A percentile compares a stretch with the other conserved stretches of the same genome.
phyloP scores from a whole-genome alignment of 345 rosid species.

The Moringa oleifera region DNA sequence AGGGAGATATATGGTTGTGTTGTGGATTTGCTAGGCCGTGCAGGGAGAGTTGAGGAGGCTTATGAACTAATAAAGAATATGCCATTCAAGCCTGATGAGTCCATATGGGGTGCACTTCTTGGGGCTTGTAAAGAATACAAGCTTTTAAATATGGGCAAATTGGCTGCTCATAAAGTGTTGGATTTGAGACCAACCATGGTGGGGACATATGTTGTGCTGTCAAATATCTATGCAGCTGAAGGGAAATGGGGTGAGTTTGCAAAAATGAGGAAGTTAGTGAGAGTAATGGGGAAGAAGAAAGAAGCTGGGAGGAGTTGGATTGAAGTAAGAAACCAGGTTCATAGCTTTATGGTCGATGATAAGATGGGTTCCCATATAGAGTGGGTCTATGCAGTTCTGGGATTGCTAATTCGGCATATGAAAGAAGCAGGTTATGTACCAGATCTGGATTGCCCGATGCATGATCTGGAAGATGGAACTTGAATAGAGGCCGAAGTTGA shows the following conservation, averaged over 20 bases:
- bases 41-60: slow-evolving; percentile 83
- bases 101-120: slow-evolving; percentile 82
- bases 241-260: slow-evolving; percentile 73
- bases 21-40: slow-evolving; percentile 84
- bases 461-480: slow-evolving; percentile 39
- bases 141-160: slow-evolving; percentile 44
- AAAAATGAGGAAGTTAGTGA: slow-evolving; percentile 56
- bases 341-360: slow-evolving; percentile 54
- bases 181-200: slow-evolving; percentile 57
- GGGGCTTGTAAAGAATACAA: slow-evolving; percentile 76
- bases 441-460: slow-evolving; percentile 34
- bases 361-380: slow-evolving; percentile 34
- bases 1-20: slow-evolving; percentile 74
- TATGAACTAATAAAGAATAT: slow-evolving; percentile 56
- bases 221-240: slow-evolving; percentile 75
- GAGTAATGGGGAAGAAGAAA: slow-evolving; percentile 53
- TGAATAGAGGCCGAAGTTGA: slow-evolving; percentile 12
- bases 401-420: slow-evolving; percentile 43
- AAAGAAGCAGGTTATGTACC: slow-evolving; percentile 50
- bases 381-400: slow-evolving; percentile 41
- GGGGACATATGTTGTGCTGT: slow-evolving; percentile 64
- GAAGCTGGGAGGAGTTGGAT: slow-evolving; percentile 91
- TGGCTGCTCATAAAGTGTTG: slow-evolving; percentile 59
- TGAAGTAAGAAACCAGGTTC: slow-evolving; percentile 50
- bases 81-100: slow-evolving; percentile 74